A percentile compares a stretch with the other conserved stretches of the same genome.
phyloP scores from a whole-genome alignment of 208 protist genomes.

The Naegleria gruberi region DNA sequence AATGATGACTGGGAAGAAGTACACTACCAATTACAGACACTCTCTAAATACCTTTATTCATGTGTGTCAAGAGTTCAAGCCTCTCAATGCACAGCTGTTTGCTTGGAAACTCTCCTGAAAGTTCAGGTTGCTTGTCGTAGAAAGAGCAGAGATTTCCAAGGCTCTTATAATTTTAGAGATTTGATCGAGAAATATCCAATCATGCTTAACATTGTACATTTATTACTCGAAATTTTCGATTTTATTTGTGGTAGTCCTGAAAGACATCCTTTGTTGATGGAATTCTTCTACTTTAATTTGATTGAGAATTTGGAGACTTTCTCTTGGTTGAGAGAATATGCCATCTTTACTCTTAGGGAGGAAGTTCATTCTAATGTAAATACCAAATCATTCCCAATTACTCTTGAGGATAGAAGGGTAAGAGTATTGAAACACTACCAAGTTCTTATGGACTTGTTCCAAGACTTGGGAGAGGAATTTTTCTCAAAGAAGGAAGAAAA shows the following conservation, averaged over 20 bases:
- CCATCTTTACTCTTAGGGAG: background rate
- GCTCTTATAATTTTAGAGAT: background rate
- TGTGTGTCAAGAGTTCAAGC: conserved; percentile 5
- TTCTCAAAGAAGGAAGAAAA: conserved; percentile 4
- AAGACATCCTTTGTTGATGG: conserved; percentile 6
- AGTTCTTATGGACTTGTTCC: conserved; percentile 1
- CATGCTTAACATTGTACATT: background rate
- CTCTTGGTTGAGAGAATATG: background rate
- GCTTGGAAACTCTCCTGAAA: background rate
- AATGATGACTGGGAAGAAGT: background rate
- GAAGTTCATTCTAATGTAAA: background rate
- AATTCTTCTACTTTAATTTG: conserved; percentile 19
- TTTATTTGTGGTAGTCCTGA: background rate
- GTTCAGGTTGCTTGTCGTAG: background rate
- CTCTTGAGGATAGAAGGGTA: background rate
- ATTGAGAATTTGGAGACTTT: background rate
- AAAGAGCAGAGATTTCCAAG: background rate
- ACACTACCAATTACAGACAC: background rate
- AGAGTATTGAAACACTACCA: background rate
- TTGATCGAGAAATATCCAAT: background rate
- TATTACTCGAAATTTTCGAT: conserved; percentile 13
- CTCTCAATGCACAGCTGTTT: conserved; percentile 14
- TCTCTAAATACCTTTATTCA: background rate
- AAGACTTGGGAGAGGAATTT: conserved; percentile 10
- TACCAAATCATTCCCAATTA: background rate